Evolutionary conservation across 2,329 filamentous ascomycete genomes (phyloP).

Genomic region (Emergomyces orientalis): DNA sequence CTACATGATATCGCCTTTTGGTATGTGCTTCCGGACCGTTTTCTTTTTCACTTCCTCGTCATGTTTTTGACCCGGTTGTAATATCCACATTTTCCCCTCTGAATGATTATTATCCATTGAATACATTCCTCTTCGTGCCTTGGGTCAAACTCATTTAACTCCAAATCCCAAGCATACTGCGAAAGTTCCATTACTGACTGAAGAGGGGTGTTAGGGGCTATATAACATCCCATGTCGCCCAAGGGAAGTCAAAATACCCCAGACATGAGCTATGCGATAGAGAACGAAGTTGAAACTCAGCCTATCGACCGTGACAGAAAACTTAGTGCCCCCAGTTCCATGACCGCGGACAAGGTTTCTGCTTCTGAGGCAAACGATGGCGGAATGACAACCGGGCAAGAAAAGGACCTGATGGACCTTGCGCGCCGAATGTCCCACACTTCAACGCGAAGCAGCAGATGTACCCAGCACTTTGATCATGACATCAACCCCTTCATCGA

Average conservation of each 20-base stretch:
- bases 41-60: no score
- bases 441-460: slow-evolving; percentile 20
- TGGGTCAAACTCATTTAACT: neutral
- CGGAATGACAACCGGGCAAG: slow-evolving; percentile 18
- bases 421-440: slow-evolving; percentile 26
- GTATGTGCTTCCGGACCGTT: no score
- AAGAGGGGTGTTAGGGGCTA: neutral
- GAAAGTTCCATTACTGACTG: neutral
- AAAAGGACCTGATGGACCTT: slow-evolving; percentile 22
- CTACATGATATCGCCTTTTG: no score
- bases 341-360: slow-evolving; percentile 19
- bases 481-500: slow-evolving; percentile 31
- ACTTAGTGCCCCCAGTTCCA: slow-evolving; percentile 16
- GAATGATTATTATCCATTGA: no score
- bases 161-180: neutral
- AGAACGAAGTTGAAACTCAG: neutral
- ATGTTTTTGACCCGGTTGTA: no score
- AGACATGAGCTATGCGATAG: neutral
- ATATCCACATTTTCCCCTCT: no score
- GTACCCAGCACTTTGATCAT: slow-evolving; percentile 9
- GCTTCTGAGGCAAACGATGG: slow-evolving; percentile 14
- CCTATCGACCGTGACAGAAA: slow-evolving; percentile 10
- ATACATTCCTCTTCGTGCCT: no score
- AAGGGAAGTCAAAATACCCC: no score
- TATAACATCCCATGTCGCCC: no score